These are phyloP conservation scores for Phialemoniopsis sp. DNA, from an alignment of 2,329 filamentous ascomycete genomes.

Conservation along the genomic window DNA sequence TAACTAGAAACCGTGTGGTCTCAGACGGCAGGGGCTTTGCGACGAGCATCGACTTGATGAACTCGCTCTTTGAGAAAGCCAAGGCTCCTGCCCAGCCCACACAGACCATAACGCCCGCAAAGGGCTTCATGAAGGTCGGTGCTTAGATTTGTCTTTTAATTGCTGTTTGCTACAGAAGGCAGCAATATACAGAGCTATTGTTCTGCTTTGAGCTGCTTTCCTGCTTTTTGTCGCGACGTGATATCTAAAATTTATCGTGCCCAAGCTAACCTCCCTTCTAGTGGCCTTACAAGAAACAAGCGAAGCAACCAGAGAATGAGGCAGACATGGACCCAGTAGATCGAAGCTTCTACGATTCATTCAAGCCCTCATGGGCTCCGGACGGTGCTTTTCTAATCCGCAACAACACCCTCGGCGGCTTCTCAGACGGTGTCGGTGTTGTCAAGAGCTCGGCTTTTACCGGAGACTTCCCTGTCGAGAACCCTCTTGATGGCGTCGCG, in stretches of 20 bases:
- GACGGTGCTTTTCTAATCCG: constrained; percentile 55
- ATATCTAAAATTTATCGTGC: constrained; percentile 19
- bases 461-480: constrained; percentile 27
- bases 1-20: constrained; percentile 25
- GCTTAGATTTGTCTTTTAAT: neutral
- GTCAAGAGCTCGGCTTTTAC: constrained; percentile 12
- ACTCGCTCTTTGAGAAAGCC: constrained; percentile 79
- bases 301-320: constrained; percentile 64
- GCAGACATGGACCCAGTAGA: constrained; percentile 59
- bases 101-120: constrained; percentile 46
- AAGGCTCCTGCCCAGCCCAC: constrained; percentile 53
- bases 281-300: constrained; percentile 83
- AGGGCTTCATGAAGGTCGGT: constrained; percentile 89
- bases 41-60: constrained; percentile 94
- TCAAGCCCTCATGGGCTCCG: constrained; percentile 77
- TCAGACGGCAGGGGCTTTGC: constrained; percentile 64
- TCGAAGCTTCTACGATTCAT: constrained; percentile 64
- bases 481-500: constrained; percentile 7
- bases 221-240: constrained; percentile 2
- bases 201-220: constrained; percentile 11
- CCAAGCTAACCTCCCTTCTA: constrained; percentile 41
- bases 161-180: constrained; percentile 1
- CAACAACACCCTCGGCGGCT: neutral
- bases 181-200: no score
- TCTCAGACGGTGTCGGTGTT: constrained; percentile 7